Base-by-base conservation (phyloP, 306 rosid genomes). In the Ceratonia siliqua region DNA sequence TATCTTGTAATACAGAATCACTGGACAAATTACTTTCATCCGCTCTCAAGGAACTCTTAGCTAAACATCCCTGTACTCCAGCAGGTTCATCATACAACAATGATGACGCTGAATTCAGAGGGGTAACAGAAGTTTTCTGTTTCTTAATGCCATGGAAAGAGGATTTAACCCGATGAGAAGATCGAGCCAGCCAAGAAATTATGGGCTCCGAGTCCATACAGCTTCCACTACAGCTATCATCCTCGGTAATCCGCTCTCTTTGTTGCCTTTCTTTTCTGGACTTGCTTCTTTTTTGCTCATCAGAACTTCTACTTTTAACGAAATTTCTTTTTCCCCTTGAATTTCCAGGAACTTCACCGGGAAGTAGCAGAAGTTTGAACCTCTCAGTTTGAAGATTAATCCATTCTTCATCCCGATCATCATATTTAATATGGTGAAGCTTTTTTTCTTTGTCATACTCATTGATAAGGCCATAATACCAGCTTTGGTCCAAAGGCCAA, bases 371-470 rank as follows among this genome's bases (percentile, higher is more conserved):
- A 75, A 95, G 94, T 84, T 95, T 95, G 85, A 95, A 92, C 82
- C 94, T 90, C 89, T 95, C 99, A 57, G 76, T 85, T 71, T 86
- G 85, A 77, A 95, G 98, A 78, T 95, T 27, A 82, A 95, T 79
- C 99, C 99, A 95, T 76, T 95, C 99, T 80, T 86, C 96, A 59
- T 95, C 99, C 4, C 96, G 91, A 33, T 95, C 99, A 78, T 92
- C 99, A 56, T 95, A 95, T 83, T 92, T 92, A 48, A 95, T 85
- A 84, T 95, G 99, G 87, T 95, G 89, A 79, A 81, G 89, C 45
- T 83, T 90, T 56, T 81, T 82, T 52, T 62, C 82, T 43, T 85
- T 71, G 76, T 90, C 89, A 54, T 92, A 95, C 74, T 79, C 88
- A 76, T 81, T 82, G 52, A 95, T 90, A 71, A 86, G 83, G 54